These are phyloP conservation scores for Pseudogymnoascus sp. DNA, from an alignment of 2,329 filamentous ascomycete species.

Conservation along the genomic window DNA sequence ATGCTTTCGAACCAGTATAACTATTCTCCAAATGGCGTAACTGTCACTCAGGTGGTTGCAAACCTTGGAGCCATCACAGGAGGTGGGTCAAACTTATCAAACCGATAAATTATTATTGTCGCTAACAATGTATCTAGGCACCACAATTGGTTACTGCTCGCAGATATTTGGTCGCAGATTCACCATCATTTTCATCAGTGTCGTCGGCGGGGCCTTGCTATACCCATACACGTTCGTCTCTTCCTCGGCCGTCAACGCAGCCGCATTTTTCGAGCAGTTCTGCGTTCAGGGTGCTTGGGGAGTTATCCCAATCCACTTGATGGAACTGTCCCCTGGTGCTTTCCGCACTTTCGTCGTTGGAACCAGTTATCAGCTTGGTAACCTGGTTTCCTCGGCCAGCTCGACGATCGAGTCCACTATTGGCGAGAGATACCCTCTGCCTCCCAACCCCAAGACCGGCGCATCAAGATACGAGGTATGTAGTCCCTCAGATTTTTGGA, in stretches of 20 bases:
- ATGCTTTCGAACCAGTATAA: constrained; percentile 49
- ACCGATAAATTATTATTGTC: not conserved
- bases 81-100: constrained; percentile 30
- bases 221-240: constrained; percentile 74
- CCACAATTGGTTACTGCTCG: constrained; percentile 56
- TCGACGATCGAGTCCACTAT: constrained; percentile 73
- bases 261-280: constrained; percentile 78
- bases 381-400: constrained; percentile 64
- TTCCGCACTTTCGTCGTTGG: constrained; percentile 66
- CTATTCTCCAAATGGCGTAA: constrained; percentile 36
- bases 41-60: constrained; percentile 63
- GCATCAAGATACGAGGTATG: not conserved
- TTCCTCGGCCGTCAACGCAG: constrained; percentile 58
- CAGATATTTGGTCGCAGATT: constrained; percentile 59
- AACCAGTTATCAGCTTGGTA: constrained; percentile 65
- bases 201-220: constrained; percentile 64
- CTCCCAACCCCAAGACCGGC: constrained; percentile 40
- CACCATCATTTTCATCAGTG: constrained; percentile 56
- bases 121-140: constrained; percentile 34
- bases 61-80: constrained; percentile 63
- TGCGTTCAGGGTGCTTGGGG: constrained; percentile 72
- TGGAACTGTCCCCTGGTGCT: constrained; percentile 61
- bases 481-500: too few relatives aligned
- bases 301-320: constrained; percentile 64
- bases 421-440: constrained; percentile 65